Evolutionary conservation across 83 land plant genomes (phyloP).

Genomic region (Larix sibirica): DNA sequence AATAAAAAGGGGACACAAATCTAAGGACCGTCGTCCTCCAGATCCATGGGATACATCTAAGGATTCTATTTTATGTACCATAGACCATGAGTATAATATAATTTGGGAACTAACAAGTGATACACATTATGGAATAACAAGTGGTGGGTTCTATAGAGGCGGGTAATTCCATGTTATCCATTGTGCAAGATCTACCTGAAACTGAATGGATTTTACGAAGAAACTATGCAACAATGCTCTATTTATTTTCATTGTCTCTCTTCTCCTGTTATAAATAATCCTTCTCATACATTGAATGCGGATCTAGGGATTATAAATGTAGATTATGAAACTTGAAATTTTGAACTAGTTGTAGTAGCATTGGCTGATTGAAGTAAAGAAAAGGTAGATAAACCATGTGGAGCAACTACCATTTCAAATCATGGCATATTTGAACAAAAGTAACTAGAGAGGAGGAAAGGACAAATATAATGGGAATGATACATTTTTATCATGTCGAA

Average conservation of each 20-base stretch:
- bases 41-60: slow-evolving; percentile 84
- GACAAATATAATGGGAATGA: too few species aligned
- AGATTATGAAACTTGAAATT: slow-evolving; percentile 12
- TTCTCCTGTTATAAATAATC: slow-evolving; percentile 6
- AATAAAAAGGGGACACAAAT: slow-evolving; percentile 74
- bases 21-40: slow-evolving; percentile 65
- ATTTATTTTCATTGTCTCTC: slow-evolving; percentile 14
- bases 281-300: slow-evolving; percentile 16
- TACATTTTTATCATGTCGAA: too few species aligned
- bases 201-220: slow-evolving; percentile 82
- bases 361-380: slow-evolving; percentile 23
- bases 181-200: slow-evolving; percentile 70
- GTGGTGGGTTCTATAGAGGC: too few species aligned
- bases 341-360: slow-evolving; percentile 40
- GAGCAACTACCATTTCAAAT: neutral
- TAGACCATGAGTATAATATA: slow-evolving; percentile 89
- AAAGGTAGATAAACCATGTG: slow-evolving; percentile 6
- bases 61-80: slow-evolving; percentile 91
- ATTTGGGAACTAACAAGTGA: slow-evolving; percentile 92
- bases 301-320: slow-evolving; percentile 24
- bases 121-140: slow-evolving; percentile 68
- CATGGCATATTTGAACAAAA: slow-evolving; percentile 10
- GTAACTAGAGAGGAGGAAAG: neutral
- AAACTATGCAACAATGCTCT: slow-evolving; percentile 69
- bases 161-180: slow-evolving; percentile 71